Evolutionary conservation across 345 rosid genomes (phyloP).

Genomic region (Citrus australasica): DNA sequence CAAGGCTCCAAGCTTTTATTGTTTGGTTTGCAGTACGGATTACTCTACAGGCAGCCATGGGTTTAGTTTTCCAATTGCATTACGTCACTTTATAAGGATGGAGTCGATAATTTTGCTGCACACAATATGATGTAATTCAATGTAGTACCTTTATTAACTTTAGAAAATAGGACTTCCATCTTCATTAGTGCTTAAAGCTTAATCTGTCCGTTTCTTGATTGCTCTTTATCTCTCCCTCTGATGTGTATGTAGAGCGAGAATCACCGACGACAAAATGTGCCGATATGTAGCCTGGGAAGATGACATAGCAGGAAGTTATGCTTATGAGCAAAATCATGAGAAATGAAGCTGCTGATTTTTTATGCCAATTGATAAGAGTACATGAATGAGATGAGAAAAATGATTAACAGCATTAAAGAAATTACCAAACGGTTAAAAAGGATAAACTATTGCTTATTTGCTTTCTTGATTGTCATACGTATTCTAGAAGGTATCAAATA

Average conservation of each 20-base stretch:
- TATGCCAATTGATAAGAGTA: background rate
- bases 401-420: slow-evolving; percentile 5
- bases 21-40: background rate
- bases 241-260: background rate
- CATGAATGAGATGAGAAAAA: slow-evolving; percentile 16
- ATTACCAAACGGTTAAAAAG: slow-evolving; percentile 6
- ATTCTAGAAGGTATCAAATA: slow-evolving; percentile 11
- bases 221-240: background rate
- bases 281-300: slow-evolving; percentile 2
- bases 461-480: slow-evolving; percentile 1
- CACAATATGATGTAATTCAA: background rate
- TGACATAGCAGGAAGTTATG: background rate
- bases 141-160: background rate
- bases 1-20: too few relatives aligned
- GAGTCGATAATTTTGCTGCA: background rate
- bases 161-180: background rate
- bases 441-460: slow-evolving; percentile 5
- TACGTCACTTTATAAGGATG: background rate
- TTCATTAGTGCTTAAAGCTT: background rate
- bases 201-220: background rate
- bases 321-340: slow-evolving; percentile 4
- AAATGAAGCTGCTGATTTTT: slow-evolving; percentile 11
- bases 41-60: background rate
- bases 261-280: background rate
- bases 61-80: background rate